Base-by-base conservation (phyloP, 2,329 filamentous ascomycete species). In the Diaporthe vaccinii region DNA sequence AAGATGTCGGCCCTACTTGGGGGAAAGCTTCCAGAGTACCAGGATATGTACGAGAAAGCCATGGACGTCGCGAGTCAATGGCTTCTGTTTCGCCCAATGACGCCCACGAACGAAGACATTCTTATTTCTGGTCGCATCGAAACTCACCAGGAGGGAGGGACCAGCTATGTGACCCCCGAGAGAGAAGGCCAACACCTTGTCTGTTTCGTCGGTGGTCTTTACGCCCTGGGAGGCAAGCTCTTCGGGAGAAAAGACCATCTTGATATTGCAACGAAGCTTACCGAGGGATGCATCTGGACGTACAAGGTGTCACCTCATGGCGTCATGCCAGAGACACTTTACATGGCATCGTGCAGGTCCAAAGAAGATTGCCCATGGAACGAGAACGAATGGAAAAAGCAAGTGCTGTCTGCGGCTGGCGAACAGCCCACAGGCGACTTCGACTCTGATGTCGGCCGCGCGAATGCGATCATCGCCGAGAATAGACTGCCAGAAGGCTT, bases 11-110 rank as follows among this genome's bases (percentile, higher is more conserved):
- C 91, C 49, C 85, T 94, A 2, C 86, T 93, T 0, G 89, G 90
- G 36, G 91, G 92, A 3, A 83, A 85, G 9, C 83, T 88, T 25
- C 68, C 89, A 34, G 81, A 90, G 75, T 93, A 93, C 80, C 85
- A 86, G 61, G 84, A 81, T 53, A 90, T 94, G 86, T 82, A 93
- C 81, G 84, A 88, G 74, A 84, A 82, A 22, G 88, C 90, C 25
- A 87, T 92, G 59, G 86, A 90, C n/a, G 84, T 88, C 0, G 88
- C 88, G 2, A 88, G 89, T 61, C 82, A 89, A 62, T 83, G 92
- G 76, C 84, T 93, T 3, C 86, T 94, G 70, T 93, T 91, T 82
- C 87, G 90, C 4, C 92, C 92, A 0, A 89, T 92, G 85, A 87
- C 88, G 2, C 88, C 88, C 0, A 83, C 84, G 5, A 87, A 88